Conservation (phyloP, 768 basidiomycete species). For the Strobilomyces dryophilus region DNA sequence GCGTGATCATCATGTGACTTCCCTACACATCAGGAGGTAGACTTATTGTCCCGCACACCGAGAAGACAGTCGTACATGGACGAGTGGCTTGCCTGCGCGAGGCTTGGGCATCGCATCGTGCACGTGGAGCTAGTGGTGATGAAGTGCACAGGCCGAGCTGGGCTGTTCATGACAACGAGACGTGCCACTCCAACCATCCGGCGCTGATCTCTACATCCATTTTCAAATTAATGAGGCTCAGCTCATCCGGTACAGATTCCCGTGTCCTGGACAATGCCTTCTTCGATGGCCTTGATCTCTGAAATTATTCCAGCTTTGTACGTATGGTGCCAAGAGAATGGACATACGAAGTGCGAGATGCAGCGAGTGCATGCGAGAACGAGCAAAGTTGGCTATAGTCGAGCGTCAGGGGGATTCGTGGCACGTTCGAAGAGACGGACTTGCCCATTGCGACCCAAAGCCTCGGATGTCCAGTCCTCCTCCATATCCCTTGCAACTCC, state of each 20-base stretch:
- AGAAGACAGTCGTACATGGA: not conserved
- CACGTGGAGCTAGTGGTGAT: not conserved
- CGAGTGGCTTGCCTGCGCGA: not conserved
- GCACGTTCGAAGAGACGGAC: not conserved
- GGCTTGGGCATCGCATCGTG: not conserved
- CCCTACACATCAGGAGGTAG: not conserved
- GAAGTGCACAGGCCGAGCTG: not conserved
- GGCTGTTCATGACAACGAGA: not conserved
- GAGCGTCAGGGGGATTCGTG: not conserved
- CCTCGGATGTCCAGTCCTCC: slow-evolving; percentile 34
- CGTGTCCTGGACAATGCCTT: slow-evolving; percentile 17
- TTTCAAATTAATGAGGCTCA: not conserved
- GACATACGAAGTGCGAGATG: slow-evolving; percentile 29
- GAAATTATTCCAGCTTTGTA: not conserved
- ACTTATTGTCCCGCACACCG: not conserved
- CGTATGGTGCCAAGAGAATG: not conserved
- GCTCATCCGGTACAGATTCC: slow-evolving; percentile 7
- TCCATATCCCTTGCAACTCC: slow-evolving; percentile 45
- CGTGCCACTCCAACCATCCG: not conserved
- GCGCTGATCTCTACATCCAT: not conserved
- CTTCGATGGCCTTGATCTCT: slow-evolving; percentile 32
- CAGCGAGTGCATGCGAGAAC: slow-evolving; percentile 26
- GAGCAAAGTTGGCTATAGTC: slow-evolving; percentile 16
- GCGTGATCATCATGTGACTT: not conserved
- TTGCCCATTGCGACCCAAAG: slow-evolving; percentile 27